phyloP scores from a whole-genome alignment of 2,329 filamentous ascomycete genomes.

The Periconia sp. region DNA sequence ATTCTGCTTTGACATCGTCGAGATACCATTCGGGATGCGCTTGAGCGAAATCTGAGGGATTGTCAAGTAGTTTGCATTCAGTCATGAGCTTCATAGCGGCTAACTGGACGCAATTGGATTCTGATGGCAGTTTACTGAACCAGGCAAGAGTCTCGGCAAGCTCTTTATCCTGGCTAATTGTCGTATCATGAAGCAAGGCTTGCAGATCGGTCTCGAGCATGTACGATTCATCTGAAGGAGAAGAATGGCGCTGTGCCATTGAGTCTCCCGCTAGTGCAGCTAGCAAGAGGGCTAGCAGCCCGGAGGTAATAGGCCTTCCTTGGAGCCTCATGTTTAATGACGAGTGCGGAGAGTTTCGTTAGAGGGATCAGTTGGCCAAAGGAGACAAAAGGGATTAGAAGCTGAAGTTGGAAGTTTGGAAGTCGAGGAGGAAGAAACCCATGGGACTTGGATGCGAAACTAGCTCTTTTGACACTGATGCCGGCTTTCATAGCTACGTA shows the following conservation, averaged over 20 bases:
- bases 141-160: conserved; percentile 7
- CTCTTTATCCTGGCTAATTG: conserved; percentile 8
- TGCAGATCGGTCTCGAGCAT: conserved; percentile 5
- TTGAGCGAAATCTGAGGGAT: conserved; percentile 33
- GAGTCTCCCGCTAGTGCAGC: too few relatives aligned
- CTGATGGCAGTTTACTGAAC: conserved; percentile 16
- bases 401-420: too few relatives aligned
- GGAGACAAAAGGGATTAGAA: too few relatives aligned
- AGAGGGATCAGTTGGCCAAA: too few relatives aligned
- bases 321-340: too few relatives aligned
- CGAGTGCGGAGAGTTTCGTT: too few relatives aligned
- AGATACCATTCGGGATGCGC: conserved; percentile 34
- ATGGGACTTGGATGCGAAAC: too few relatives aligned
- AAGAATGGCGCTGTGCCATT: neutral
- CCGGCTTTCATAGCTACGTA: too few relatives aligned
- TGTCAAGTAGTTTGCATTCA: conserved; percentile 59
- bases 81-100: conserved; percentile 59
- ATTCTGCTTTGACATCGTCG: conserved; percentile 59
- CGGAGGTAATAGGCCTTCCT: too few relatives aligned
- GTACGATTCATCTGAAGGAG: conserved; percentile 1
- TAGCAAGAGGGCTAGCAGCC: too few relatives aligned
- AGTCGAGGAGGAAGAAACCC: too few relatives aligned
- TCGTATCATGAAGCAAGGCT: conserved; percentile 6
- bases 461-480: too few relatives aligned
- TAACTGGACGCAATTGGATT: conserved; percentile 56